Percentiles rank a stretch among this genome's conserved stretches.
Evolutionary conservation across 352 stramenopile species (phyloP).

Genomic region (Phytophthora pluvialis): DNA sequence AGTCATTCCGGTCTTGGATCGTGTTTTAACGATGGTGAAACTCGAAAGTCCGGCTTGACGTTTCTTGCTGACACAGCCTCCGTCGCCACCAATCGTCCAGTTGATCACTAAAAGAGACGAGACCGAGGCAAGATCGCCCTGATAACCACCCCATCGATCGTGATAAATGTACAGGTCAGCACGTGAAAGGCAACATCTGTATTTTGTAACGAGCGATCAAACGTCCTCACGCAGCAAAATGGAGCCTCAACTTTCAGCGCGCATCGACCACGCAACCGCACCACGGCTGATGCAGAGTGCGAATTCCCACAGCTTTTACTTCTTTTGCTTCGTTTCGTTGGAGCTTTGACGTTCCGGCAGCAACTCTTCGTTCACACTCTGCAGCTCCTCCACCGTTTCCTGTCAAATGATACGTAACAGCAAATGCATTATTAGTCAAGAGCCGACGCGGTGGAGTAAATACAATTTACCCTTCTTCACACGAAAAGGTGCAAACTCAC

Average conservation of each 20-base stretch:
- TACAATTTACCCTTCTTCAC: background rate
- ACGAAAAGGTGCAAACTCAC: conserved; percentile 23
- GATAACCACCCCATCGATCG: conserved; percentile 30
- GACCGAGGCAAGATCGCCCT: conserved; percentile 15
- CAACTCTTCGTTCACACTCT: conserved; percentile 29
- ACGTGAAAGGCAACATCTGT: conserved; percentile 22
- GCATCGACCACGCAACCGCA: background rate
- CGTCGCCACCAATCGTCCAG: conserved; percentile 29
- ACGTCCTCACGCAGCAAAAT: background rate
- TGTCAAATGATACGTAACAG: conserved; percentile 8
- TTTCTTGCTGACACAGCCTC: conserved; percentile 15
- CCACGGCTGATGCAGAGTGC: background rate
- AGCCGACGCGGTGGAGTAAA: background rate
- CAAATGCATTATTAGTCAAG: conserved; percentile 1
- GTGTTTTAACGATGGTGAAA: conserved; percentile 10
- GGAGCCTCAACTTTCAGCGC: conserved; percentile 3
- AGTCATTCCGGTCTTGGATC: conserved; percentile 16
- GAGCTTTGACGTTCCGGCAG: conserved; percentile 21
- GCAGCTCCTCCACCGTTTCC: conserved; percentile 41
- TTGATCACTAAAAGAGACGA: conserved; percentile 29
- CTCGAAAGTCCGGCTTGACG: background rate
- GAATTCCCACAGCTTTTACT: conserved; percentile 1
- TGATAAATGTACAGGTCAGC: conserved; percentile 22
- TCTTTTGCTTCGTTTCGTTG: conserved; percentile 24
- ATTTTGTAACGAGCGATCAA: conserved; percentile 15